Evolutionary conservation across 768 basidiomycete species (phyloP).

Genomic region (Phylloporus sp.): DNA sequence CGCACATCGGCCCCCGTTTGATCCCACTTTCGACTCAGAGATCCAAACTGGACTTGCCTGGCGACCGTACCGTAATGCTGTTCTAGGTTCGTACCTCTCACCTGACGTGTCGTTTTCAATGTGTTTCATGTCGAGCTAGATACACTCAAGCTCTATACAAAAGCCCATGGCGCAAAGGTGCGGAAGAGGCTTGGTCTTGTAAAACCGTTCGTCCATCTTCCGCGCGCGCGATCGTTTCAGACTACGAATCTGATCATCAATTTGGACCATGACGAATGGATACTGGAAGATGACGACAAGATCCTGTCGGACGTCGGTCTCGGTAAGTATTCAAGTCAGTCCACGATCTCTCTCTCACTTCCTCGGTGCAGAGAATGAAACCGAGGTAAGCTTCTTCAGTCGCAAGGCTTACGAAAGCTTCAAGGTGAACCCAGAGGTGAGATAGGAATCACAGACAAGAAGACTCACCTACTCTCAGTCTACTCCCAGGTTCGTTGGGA

Average conservation of each 20-base stretch:
- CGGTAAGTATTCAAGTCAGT: conserved; percentile 48
- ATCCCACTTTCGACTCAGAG: conserved; percentile 39
- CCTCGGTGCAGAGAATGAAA: conserved; percentile 75
- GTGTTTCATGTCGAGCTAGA: conserved; percentile 43
- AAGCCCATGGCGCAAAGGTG: conserved; percentile 93
- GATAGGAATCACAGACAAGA: neutral
- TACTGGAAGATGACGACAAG: conserved; percentile 62
- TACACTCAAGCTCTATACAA: conserved; percentile 90
- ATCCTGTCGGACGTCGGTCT: conserved; percentile 68
- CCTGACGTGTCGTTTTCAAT: neutral
- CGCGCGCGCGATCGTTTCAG: conserved; percentile 36
- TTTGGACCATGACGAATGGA: conserved; percentile 93
- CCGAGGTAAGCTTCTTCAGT: conserved; percentile 91
- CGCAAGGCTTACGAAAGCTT: conserved; percentile 70
- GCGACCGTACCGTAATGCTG: conserved; percentile 79
- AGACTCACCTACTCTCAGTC: neutral
- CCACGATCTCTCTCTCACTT: neutral
- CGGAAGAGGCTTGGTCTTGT: neutral
- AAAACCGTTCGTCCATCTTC: neutral
- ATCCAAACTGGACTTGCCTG: conserved; percentile 71
- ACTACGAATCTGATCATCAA: conserved; percentile 98
- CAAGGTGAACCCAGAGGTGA: conserved; percentile 77
- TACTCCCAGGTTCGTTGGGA: conserved; percentile 29
- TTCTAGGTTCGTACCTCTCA: conserved; percentile 50
- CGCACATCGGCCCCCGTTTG: neutral